Evolutionary conservation across 306 rosid species (phyloP).

Genomic region (Astragalus membranaceus): DNA sequence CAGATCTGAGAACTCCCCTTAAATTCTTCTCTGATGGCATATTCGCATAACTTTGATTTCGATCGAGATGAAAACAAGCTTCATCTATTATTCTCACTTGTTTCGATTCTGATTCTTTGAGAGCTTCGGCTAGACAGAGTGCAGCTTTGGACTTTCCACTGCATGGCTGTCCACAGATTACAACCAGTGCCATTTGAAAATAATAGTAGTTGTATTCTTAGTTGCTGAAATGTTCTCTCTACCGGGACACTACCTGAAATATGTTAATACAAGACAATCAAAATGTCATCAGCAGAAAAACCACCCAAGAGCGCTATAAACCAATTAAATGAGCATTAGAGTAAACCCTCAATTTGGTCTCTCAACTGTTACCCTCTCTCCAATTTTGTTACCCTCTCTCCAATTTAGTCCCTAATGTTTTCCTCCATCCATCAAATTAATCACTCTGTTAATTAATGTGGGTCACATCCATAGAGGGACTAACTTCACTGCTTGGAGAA

Average conservation of each 20-base stretch:
- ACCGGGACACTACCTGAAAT: conserved; percentile 17
- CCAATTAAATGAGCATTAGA: no score
- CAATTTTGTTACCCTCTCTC: no score
- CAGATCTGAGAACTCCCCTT: conserved; percentile 85
- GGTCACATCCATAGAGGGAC: no score
- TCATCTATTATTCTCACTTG: conserved; percentile 67
- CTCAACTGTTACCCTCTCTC: no score
- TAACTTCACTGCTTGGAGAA: no score
- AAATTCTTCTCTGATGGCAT: conserved; percentile 90
- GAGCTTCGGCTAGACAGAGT: conserved; percentile 49
- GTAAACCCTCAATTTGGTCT: no score
- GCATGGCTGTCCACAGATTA: conserved; percentile 89
- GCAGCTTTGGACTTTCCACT: conserved; percentile 76
- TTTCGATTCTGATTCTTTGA: conserved; percentile 54
- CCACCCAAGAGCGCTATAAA: no score
- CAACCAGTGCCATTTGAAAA: conserved; percentile 76
- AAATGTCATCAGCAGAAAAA: no score
- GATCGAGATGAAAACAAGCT: conserved; percentile 69
- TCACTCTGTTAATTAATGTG: no score
- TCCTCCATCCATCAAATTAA: no score
- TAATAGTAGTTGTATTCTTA: neutral
- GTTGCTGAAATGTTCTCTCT: neutral
- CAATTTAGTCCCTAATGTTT: no score
- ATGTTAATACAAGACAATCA: neutral
- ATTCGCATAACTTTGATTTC: conserved; percentile 74